phyloP scores from a whole-genome alignment of 2,329 filamentous ascomycete genomes.

The Kalaharituber pfeilii region DNA sequence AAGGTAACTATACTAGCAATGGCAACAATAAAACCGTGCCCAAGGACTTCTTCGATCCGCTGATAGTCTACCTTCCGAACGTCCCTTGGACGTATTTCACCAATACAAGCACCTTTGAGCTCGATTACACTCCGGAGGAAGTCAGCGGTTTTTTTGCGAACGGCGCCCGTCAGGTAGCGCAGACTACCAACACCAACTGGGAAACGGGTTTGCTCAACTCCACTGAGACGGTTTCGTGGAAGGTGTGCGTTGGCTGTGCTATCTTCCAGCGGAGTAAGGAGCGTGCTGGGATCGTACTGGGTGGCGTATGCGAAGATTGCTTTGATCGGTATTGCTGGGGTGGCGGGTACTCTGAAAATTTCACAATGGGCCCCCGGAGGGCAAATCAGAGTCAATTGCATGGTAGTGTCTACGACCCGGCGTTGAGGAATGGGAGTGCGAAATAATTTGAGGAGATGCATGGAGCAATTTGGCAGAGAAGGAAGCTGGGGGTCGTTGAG shows the following conservation, averaged over 20 bases:
- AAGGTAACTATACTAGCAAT: slow-evolving; percentile 8
- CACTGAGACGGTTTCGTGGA: slow-evolving; percentile 23
- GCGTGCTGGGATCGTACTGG: slow-evolving; percentile 23
- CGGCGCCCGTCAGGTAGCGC: slow-evolving; percentile 27
- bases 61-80: slow-evolving; percentile 33
- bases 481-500: background rate
- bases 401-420: background rate
- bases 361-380: background rate
- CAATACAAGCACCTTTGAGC: slow-evolving; percentile 24
- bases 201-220: too few relatives aligned
- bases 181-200: background rate
- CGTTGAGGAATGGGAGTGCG: slow-evolving; percentile 6
- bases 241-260: slow-evolving; percentile 30
- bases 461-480: background rate
- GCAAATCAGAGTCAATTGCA: background rate
- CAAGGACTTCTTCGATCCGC: slow-evolving; percentile 12
- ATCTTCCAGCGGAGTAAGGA: slow-evolving; percentile 25
- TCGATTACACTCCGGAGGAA: slow-evolving; percentile 27
- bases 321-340: slow-evolving; percentile 29
- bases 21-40: background rate
- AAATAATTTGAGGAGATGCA: slow-evolving; percentile 3
- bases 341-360: slow-evolving; percentile 2
- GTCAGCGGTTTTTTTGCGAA: slow-evolving; percentile 29
- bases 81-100: slow-evolving; percentile 26
- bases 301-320: slow-evolving; percentile 26